Evolutionary conservation across 371 early-diverging fungal genomes (phyloP).

Genomic region (Lichtheimia ornata): DNA sequence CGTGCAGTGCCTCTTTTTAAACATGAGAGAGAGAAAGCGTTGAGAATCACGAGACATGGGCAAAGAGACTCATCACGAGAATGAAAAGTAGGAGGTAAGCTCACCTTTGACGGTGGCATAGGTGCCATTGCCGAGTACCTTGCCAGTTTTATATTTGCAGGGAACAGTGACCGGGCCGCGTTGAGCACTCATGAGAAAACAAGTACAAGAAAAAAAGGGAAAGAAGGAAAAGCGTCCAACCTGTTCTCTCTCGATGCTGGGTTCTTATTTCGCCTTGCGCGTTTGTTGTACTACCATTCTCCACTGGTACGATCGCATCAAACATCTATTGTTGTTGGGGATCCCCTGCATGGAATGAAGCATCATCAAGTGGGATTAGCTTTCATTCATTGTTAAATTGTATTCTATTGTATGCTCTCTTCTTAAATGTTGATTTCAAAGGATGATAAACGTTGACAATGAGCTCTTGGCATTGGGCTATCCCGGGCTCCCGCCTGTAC

Average conservation of each 20-base stretch:
- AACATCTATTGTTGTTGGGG: too few relatives aligned
- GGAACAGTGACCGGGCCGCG: slow-evolving; percentile 52
- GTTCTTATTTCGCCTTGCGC: too few relatives aligned
- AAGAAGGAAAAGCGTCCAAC: slow-evolving; percentile 3
- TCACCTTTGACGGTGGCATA: slow-evolving; percentile 76
- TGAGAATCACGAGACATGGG: slow-evolving; percentile 3
- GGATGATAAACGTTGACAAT: too few relatives aligned
- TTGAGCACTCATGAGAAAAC: slow-evolving; percentile 17
- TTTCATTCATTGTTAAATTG: too few relatives aligned
- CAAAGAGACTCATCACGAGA: slow-evolving; percentile 1
- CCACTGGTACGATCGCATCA: too few relatives aligned
- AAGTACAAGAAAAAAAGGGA: slow-evolving; percentile 3
- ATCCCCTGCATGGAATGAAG: too few relatives aligned
- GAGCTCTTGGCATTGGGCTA: too few relatives aligned
- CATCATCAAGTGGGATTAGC: too few relatives aligned
- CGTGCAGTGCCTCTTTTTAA: slow-evolving; percentile 51
- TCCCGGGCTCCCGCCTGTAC: too few relatives aligned
- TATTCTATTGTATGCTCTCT: too few relatives aligned
- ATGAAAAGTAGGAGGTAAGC: neutral
- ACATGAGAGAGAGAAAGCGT: slow-evolving; percentile 2
- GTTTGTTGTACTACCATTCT: too few relatives aligned
- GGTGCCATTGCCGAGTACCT: slow-evolving; percentile 67
- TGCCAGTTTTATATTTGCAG: slow-evolving; percentile 74
- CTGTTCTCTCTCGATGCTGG: neutral
- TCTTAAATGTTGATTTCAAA: too few relatives aligned